These are phyloP conservation scores for Cryomyces minteri DNA, from an alignment of 495 filamentous ascomycete species.

Conservation along the genomic window DNA sequence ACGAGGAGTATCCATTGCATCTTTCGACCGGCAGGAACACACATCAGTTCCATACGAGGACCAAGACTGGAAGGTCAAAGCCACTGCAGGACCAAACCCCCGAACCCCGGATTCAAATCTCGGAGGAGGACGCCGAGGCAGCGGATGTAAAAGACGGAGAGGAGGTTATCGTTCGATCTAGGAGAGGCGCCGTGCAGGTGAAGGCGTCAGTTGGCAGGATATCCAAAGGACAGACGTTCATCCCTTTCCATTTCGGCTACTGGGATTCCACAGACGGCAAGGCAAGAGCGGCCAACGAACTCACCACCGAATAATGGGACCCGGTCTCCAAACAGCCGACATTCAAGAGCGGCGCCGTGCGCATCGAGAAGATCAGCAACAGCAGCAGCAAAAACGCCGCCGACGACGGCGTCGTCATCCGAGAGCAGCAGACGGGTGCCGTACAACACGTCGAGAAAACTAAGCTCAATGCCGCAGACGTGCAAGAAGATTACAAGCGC, in stretches of 20 bases:
- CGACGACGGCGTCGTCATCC: no score
- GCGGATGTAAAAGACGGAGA: neutral
- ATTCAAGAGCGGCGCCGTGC: neutral
- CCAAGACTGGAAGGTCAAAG: constrained; percentile 2
- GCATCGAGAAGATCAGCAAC: neutral
- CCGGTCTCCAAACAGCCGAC: neutral
- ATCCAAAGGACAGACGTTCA: constrained; percentile 1
- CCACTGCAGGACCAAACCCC: neutral
- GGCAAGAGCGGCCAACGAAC: neutral
- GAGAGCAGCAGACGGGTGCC: no score
- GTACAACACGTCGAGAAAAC: no score
- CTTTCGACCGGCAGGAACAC: neutral
- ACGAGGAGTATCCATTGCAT: constrained; percentile 2
- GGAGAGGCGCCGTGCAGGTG: neutral
- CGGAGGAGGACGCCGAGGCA: neutral
- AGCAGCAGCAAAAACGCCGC: neutral
- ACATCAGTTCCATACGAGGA: constrained; percentile 3
- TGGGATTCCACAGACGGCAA: constrained; percentile 1
- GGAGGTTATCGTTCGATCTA: neutral
- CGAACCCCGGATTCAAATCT: neutral
- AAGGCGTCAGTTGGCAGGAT: neutral
- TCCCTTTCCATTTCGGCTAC: constrained; percentile 3
- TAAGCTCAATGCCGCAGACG: no score
- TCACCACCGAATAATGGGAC: neutral
- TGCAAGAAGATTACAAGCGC: no score